Base-by-base conservation (phyloP, 257 asterid species). In the Leptodermis oblonga region DNA sequence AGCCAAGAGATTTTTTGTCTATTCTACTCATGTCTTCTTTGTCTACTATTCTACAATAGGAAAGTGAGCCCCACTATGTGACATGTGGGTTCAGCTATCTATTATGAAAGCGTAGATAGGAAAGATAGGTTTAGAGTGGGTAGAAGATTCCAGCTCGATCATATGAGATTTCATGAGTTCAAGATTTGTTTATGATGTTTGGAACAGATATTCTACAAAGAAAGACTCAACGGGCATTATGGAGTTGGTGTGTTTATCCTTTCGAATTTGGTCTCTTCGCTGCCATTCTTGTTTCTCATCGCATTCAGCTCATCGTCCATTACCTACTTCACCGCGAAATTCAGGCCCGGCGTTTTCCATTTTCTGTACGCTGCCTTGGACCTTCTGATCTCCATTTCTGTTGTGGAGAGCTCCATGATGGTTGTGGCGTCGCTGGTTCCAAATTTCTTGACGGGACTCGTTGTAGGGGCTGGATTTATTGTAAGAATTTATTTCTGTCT, bases 351-450 rank as follows among this genome's bases (percentile, higher is more conserved):
- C 59, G 14, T 87, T 67, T 80, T 72, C 69, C 96, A 87, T 78
- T 90, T 79, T 70, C 4, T 72, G 54, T 92, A 80, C 20, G 84
- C 92, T 2, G 67, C 71, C 36, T 62, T 86, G 25, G 94, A 82
- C 73, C 92, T 92, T 25, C 62, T 84, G 0, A 31, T 86, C 74
- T 86, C 96, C 73, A 80, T 92, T 39, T 71, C 95, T 13, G 92
- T 86, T 9, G 86, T 90, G 1, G 98, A 92, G 86, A 86, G 98
- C 79, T 87, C 86, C 82, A 92, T 92, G 97, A 88, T 92, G 96
- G 92, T 90, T 18, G 91, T 92, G 66, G 97, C 97, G 20, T 82
- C 95, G 4, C 25, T 92, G 25, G 98, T 92, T 54, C 97, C 98
- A 15, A 92, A 92, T 72, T 92, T 90, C 93, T 42, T 89, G 78